Evolutionary conservation across 2,329 filamentous ascomycete species (phyloP).

Genomic region (Westerdykella aurantiaca): DNA sequence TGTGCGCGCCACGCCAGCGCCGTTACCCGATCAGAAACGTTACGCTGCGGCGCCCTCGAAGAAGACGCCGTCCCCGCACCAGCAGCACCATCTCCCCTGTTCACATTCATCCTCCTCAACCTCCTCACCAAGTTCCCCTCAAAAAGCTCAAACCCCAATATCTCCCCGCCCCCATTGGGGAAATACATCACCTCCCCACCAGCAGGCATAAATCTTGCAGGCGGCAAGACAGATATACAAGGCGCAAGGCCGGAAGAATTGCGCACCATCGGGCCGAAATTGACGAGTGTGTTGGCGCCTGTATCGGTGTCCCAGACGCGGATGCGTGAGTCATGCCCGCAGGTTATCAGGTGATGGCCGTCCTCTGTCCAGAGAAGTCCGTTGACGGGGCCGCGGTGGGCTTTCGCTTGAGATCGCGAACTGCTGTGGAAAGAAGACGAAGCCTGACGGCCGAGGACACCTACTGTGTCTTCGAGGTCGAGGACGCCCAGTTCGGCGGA

Average conservation of each 20-base stretch:
- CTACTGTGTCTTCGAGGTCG: slow-evolving; percentile 77
- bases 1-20: slow-evolving; percentile 70
- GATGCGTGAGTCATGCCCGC: slow-evolving; percentile 77
- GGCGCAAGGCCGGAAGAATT: slow-evolving; percentile 50
- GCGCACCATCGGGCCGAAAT: slow-evolving; percentile 75
- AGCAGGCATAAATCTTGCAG: slow-evolving; percentile 51
- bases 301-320: slow-evolving; percentile 79
- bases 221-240: slow-evolving; percentile 49
- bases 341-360: slow-evolving; percentile 68
- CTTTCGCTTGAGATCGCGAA: slow-evolving; percentile 41
- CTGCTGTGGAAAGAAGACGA: slow-evolving; percentile 25
- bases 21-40: slow-evolving; percentile 53
- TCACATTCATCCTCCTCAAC: slow-evolving; percentile 53
- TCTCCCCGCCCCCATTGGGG: slow-evolving; percentile 63
- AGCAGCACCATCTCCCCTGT: slow-evolving; percentile 7
- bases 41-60: slow-evolving; percentile 36
- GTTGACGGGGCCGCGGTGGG: slow-evolving; percentile 79
- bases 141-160: slow-evolving; percentile 73
- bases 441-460: slow-evolving; percentile 50
- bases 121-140: slow-evolving; percentile 68
- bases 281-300: slow-evolving; percentile 80
- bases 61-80: slow-evolving; percentile 33
- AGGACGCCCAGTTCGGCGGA: slow-evolving; percentile 70
- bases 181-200: slow-evolving; percentile 67
- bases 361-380: slow-evolving; percentile 79